Percentiles rank a stretch among this genome's conserved stretches.
Conservation (phyloP, 108 stramenopile genomes). For the Skeletonema tropicum region DNA sequence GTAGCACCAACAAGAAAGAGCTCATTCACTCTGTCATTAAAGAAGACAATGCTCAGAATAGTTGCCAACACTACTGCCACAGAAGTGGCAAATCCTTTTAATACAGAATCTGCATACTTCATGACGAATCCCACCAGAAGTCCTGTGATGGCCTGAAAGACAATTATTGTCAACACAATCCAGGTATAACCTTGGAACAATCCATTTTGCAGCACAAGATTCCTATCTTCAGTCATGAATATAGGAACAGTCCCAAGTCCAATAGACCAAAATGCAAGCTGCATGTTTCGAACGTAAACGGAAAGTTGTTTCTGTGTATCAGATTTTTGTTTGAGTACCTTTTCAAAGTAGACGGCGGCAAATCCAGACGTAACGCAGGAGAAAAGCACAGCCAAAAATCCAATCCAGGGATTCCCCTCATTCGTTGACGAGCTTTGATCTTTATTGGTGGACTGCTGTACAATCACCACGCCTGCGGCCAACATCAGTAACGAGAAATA, state of each 20-base stretch:
- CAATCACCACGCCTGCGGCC: conserved; percentile 60
- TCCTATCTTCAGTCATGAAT: background rate
- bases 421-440: background rate
- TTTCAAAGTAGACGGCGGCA: conserved; percentile 51
- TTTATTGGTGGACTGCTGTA: conserved; percentile 13
- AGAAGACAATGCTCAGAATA: conserved; percentile 36
- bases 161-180: conserved; percentile 50
- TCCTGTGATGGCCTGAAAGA: conserved; percentile 66
- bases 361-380: conserved; percentile 26
- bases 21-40: background rate
- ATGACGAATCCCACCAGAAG: conserved; percentile 77
- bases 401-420: background rate
- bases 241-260: conserved; percentile 22
- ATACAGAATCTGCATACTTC: conserved; percentile 82
- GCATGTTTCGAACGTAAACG: conserved; percentile 72
- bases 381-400: conserved; percentile 13
- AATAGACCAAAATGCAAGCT: conserved; percentile 58
- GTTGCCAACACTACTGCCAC: conserved; percentile 65
- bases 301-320: conserved; percentile 25
- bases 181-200: conserved; percentile 57
- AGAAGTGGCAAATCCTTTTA: conserved; percentile 85
- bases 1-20: background rate
- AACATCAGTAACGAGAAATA: conserved; percentile 59
- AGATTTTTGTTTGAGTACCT: conserved; percentile 31
- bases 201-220: conserved; percentile 3